Base-by-base conservation (phyloP, 495 filamentous ascomycete genomes). In the Lineolata rhizophorae region DNA sequence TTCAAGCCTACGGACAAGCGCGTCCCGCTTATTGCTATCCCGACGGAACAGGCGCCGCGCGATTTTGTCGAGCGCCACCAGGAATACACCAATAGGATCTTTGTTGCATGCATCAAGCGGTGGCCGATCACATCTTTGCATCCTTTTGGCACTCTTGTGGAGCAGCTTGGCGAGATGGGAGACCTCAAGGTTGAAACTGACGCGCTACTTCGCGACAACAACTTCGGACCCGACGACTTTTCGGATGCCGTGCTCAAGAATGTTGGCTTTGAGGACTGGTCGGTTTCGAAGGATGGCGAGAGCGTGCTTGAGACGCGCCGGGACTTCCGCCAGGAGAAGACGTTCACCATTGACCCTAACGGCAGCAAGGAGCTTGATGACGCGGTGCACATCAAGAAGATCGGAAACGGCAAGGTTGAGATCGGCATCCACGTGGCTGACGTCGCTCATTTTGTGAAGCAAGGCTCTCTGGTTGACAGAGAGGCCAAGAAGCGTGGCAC, bases 41-140 rank as follows among this genome's bases (percentile, higher is more conserved):
- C 87, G 6, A 97, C 87, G 4, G 87, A 97, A 53, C 87, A 97
- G 52, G 87, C 87, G 6, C 87, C 87, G 2, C 74, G 82, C 12
- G 87, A 95, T 58, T 97, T 97, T 41, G 87, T 97, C 26, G 87
- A 97, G 62, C 91, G 85, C 51, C 87, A 97, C 50, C 82, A 94
- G 50, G 78, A 91, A 4, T 97, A 94, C 49, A 77, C 83, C 29
- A 92, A 90, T 51, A 75, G 83, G 41, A 97, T 95, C 42, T 95
- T 95, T 36, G 90, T 97, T 38, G 87, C 87, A 16, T 94, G 85
- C 56, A 97, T 97, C 56, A 97, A 97, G 61, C 68, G 87, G 39
- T 97, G 87, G 87, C 87, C 87, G 18, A 97, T 97, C 50, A 97
- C 87, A n/a, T 95, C 90, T 6, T 70, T 97, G 20, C 87, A 97